These are phyloP conservation scores for Excoecaria cochinchinensis DNA, from an alignment of 345 rosid genomes.

Conservation along the genomic window DNA sequence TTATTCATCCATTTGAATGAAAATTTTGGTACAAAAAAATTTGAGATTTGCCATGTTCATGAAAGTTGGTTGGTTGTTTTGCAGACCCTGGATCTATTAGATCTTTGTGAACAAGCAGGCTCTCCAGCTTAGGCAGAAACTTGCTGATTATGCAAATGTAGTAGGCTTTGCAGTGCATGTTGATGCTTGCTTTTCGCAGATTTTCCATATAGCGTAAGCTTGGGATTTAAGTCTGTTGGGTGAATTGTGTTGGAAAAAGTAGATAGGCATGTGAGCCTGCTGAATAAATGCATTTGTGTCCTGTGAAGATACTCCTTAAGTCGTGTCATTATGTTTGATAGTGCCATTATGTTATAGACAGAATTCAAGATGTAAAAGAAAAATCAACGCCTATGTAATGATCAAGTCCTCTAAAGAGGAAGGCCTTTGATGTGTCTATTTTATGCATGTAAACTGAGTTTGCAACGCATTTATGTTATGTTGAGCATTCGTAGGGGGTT, in stretches of 20 bases:
- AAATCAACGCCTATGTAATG: slow-evolving; percentile 19
- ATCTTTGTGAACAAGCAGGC: slow-evolving; percentile 91
- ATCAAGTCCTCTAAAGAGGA: slow-evolving; percentile 18
- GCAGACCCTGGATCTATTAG: slow-evolving; percentile 87
- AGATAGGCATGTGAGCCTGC: slow-evolving; percentile 23
- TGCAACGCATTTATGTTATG: slow-evolving; percentile 7
- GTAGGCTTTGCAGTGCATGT: slow-evolving; percentile 29
- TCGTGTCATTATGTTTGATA: slow-evolving; percentile 13
- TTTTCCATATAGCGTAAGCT: slow-evolving; percentile 54
- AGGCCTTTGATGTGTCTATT: slow-evolving; percentile 19
- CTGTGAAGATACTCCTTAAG: slow-evolving; percentile 14
- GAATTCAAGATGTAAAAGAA: slow-evolving; percentile 29
- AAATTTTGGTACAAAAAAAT: not conserved
- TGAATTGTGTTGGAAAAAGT: slow-evolving; percentile 27
- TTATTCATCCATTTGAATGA: not conserved
- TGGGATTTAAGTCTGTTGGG: slow-evolving; percentile 32
- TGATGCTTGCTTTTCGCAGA: slow-evolving; percentile 35
- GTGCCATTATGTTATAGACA: slow-evolving; percentile 19
- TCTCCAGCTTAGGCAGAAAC: slow-evolving; percentile 46
- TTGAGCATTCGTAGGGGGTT: not conserved
- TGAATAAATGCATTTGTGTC: slow-evolving; percentile 37
- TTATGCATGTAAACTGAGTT: slow-evolving; percentile 14
- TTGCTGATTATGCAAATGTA: slow-evolving; percentile 19
- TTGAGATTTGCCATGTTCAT: not conserved
- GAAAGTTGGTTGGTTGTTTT: slow-evolving; percentile 18